Base-by-base conservation (phyloP, 192 early-diverging fungal species). In the Chytriomyces confervae region DNA sequence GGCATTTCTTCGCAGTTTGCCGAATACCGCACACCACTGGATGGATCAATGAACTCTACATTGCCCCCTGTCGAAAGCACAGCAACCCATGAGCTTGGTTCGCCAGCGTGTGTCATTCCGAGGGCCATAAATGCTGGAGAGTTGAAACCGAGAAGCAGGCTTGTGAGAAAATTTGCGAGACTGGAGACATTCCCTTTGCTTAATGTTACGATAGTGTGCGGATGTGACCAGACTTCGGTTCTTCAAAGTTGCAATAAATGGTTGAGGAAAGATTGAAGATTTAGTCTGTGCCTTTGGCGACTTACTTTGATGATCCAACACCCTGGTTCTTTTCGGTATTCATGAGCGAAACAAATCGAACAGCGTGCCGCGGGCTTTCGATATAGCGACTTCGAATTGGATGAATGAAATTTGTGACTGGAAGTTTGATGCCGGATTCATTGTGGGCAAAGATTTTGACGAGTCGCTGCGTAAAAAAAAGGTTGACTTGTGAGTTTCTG, bases 371-470 rank as follows among this genome's bases (percentile, higher is more conserved):
- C 24, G 81, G 53, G 47, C 27, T 75, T 64, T 78, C 68, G 43
- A 82, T 65, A 23, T 51, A 82, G n/a, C 76, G 13, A 49, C 69
- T 77, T 0, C 64, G 50, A 65, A 81, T 57, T 16, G 80, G 66
- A 43, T 7, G 24, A 36, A 80, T 60, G 68, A 79, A 79, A 66
- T 69, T 76, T 11, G 78, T 79, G 20, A 79, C 78, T 10, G 72
- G 70, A 7, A 79, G 44, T 78, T 79, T 79, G 7, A 10, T 23
- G 69, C 81, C 78, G 18, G 45, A 10, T 57, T 82, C 81, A 36
- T 81, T 51, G 29, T 47, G 27, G 18, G 77, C 73, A 76, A 82
- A 77, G 18, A 82, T 72, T 63, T 82, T 82, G 20, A 82, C 78
- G n/a, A 75, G 66, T 1, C 81, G 50, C 68, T 76, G 49, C 0